Base-by-base conservation (phyloP, 208 protist genomes). In the Crithidia fasciculata region DNA sequence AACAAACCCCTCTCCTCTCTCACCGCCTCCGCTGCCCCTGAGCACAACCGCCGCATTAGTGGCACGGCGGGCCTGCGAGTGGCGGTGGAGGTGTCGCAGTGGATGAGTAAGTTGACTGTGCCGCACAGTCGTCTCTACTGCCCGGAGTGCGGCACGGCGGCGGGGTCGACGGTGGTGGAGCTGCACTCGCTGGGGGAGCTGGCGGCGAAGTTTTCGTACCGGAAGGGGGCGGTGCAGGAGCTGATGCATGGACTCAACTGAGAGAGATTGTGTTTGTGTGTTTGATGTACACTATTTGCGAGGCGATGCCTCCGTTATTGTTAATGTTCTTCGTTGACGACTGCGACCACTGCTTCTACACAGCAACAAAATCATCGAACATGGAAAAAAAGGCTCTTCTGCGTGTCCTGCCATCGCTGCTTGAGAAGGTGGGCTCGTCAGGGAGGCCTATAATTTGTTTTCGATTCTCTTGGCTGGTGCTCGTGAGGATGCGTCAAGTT, bases 121-220 rank as follows among this genome's bases (percentile, higher is more conserved):
- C 45, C 66, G 16, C 49, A 57, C n/a, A n/a, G 55, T 8, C 36
- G 43, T 3, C 65, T 82, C 4, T 83, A 69, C 59, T 88, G 84
- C 44, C 80, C 84, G 0, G 84, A 88, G 74, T 88, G 84, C 36
- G 78, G 68, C 9, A 65, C 68, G 6, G 28, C 39, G 37, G 69
- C 8, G 0, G 75, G 76, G 53, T 49, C 53, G 43, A 47, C 41
- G 37, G 15, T 79, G 39, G 74, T 83, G 50, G 68, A 76, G 65
- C 56, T 77, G 56, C 57, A 40, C 13, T 16, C 64, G 39, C 28
- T 85, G 41, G 80, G 75, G 9, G 65, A 72, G 45, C 72, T 85
- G 19, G 72, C 71, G 5, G 68, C 60, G 39, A 79, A 73, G 55
- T 81, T 78, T 44, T 16, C 63, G 43, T 85, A 85, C 64, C 69